Conservation (phyloP, 1,284 basidiomycete species). For the Leccinum fallax region DNA sequence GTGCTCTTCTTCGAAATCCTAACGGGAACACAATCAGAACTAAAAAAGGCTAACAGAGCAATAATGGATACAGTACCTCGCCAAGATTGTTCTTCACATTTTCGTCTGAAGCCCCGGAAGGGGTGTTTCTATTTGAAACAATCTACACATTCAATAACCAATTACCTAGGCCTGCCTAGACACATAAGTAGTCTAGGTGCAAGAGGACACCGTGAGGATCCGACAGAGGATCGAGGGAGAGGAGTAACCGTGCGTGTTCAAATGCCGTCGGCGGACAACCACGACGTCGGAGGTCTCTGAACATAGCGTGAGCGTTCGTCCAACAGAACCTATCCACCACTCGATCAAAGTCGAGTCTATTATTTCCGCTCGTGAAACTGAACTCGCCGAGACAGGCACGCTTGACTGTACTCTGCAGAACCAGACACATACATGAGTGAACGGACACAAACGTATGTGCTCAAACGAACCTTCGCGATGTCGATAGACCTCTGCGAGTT, state of each 20-base stretch:
- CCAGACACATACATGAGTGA: not conserved
- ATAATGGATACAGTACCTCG: slow-evolving; percentile 36
- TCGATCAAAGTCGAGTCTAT: slow-evolving; percentile 83
- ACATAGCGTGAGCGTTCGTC: slow-evolving; percentile 11
- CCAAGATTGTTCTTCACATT: slow-evolving; percentile 49
- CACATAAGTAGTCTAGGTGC: slow-evolving; percentile 84
- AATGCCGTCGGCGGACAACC: slow-evolving; percentile 88
- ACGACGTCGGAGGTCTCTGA: slow-evolving; percentile 79
- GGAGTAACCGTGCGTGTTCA: slow-evolving; percentile 83
- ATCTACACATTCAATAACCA: slow-evolving; percentile 79
- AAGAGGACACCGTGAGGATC: slow-evolving; percentile 86
- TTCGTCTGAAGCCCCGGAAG: slow-evolving; percentile 21
- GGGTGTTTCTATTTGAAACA: slow-evolving; percentile 24
- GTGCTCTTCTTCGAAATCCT: slow-evolving; percentile 48
- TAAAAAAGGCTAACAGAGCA: not conserved
- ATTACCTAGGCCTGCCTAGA: slow-evolving; percentile 73
- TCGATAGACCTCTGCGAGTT: slow-evolving; percentile 81
- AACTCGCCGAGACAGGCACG: slow-evolving; percentile 84
- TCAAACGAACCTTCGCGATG: slow-evolving; percentile 73
- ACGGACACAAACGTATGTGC: not conserved
- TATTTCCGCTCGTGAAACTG: slow-evolving; percentile 76
- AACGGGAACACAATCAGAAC: not conserved
- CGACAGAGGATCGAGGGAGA: slow-evolving; percentile 77
- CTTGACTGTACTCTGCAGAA: slow-evolving; percentile 74
- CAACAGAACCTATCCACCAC: slow-evolving; percentile 60